These are phyloP conservation scores for Dryas octopetala DNA, from an alignment of 306 rosid species.

Conservation along the genomic window DNA sequence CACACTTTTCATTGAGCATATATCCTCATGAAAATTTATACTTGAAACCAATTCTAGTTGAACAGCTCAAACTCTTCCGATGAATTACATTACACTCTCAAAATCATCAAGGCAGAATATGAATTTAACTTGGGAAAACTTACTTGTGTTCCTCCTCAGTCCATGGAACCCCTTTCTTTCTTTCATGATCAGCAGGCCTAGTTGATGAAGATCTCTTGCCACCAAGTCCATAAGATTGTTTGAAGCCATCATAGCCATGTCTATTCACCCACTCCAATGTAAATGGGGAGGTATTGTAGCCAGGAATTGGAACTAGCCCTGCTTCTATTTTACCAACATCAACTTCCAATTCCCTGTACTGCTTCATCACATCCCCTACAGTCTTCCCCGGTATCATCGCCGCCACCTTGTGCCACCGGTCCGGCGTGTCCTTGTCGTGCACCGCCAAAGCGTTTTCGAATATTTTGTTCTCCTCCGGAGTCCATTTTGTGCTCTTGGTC, in stretches of 20 bases:
- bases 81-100: slow-evolving; percentile 13
- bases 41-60: neutral
- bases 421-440: slow-evolving; percentile 70
- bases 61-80: neutral
- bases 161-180: slow-evolving; percentile 95
- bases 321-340: slow-evolving; percentile 85
- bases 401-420: slow-evolving; percentile 83
- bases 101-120: neutral
- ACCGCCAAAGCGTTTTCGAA: slow-evolving; percentile 91
- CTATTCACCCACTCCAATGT: slow-evolving; percentile 72
- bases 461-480: slow-evolving; percentile 74
- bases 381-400: slow-evolving; percentile 77
- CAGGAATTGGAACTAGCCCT: slow-evolving; percentile 74
- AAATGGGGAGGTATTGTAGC: slow-evolving; percentile 56
- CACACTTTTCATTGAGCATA: neutral
- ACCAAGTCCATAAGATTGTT: slow-evolving; percentile 44
- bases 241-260: slow-evolving; percentile 53
- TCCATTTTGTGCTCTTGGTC: slow-evolving; percentile 57
- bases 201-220: slow-evolving; percentile 56
- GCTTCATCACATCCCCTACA: slow-evolving; percentile 60
- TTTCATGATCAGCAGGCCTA: slow-evolving; percentile 65
- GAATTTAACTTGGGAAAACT: slow-evolving; percentile 11
- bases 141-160: slow-evolving; percentile 94
- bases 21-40: neutral
- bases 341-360: slow-evolving; percentile 65